Percentiles rank a stretch among this genome's conserved stretches.
These are phyloP conservation scores for Calycina herbarum DNA, from an alignment of 2,329 filamentous ascomycete genomes.

Conservation along the genomic window DNA sequence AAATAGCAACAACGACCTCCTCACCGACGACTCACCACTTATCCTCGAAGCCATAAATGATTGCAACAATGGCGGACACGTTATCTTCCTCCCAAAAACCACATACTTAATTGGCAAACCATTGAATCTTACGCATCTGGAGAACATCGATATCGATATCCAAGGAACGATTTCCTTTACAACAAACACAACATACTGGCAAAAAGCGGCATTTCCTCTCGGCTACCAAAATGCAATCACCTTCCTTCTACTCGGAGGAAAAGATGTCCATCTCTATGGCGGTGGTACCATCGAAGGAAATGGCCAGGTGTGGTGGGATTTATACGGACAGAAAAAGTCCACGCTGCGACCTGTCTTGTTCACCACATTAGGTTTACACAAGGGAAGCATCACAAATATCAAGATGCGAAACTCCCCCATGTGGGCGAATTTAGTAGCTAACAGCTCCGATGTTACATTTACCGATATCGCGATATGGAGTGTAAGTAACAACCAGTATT, in stretches of 20 bases:
- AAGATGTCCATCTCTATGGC: background rate
- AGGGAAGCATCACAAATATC: background rate
- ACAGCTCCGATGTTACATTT: background rate
- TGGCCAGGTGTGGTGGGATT: background rate
- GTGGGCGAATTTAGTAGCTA: background rate
- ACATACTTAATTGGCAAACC: slow-evolving; percentile 48
- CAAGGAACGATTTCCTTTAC: slow-evolving; percentile 60
- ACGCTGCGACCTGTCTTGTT: background rate
- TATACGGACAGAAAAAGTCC: background rate
- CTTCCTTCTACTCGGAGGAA: background rate
- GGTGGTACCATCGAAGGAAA: background rate
- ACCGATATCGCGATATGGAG: background rate
- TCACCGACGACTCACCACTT: slow-evolving; percentile 48
- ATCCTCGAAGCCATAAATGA: slow-evolving; percentile 49
- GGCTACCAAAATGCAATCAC: background rate
- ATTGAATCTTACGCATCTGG: slow-evolving; percentile 61
- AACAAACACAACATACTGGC: slow-evolving; percentile 66
- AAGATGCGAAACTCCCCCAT: background rate
- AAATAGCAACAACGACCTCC: slow-evolving; percentile 14
- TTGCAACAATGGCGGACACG: slow-evolving; percentile 47
- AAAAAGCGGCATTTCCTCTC: background rate
- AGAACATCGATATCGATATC: slow-evolving; percentile 59
- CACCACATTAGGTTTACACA: background rate
- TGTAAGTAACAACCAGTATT: background rate
- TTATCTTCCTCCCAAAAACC: slow-evolving; percentile 46